phyloP scores from a whole-genome alignment of 2,329 filamentous ascomycete species.

The Pseudogymnoascus sp. region DNA sequence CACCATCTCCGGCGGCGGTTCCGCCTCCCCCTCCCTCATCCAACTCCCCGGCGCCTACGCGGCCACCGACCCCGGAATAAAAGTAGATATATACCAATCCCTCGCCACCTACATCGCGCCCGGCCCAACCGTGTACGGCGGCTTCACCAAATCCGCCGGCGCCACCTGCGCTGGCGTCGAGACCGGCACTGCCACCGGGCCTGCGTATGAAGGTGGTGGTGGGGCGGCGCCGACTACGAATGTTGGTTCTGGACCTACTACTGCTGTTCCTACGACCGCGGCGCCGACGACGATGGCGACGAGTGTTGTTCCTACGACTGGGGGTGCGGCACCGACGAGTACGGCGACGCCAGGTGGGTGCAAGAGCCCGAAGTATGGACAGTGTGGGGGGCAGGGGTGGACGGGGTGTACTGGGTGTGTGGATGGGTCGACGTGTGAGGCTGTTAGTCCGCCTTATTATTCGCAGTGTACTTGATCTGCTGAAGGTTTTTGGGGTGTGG shows the following conservation, averaged over 20 bases:
- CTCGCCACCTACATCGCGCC: constrained; percentile 28
- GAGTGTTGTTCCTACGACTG: no score
- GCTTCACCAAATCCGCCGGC: constrained; percentile 17
- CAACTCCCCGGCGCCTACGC: constrained; percentile 43
- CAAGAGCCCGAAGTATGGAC: constrained; percentile 17
- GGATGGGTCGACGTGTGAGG: constrained; percentile 12
- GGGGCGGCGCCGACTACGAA: not conserved
- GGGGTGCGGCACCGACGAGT: not conserved
- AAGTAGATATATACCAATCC: constrained; percentile 31
- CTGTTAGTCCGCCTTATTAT: constrained; percentile 16
- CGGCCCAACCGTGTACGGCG: constrained; percentile 27
- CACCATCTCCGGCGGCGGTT: constrained; percentile 35
- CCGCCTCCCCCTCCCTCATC: constrained; percentile 26
- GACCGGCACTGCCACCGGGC: constrained; percentile 12
- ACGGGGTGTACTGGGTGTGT: constrained; percentile 17
- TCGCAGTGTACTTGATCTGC: constrained; percentile 3
- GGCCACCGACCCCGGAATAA: constrained; percentile 39
- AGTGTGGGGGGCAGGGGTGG: constrained; percentile 18
- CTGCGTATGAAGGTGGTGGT: not conserved
- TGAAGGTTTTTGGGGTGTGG: not conserved
- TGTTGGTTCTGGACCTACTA: not conserved
- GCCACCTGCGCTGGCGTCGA: constrained; percentile 18
- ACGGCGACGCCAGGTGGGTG: constrained; percentile 13
- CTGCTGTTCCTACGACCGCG: not conserved
- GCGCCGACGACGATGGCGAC: not conserved